phyloP scores from a whole-genome alignment of 352 stramenopile species.

The Phytophthora quininea region DNA sequence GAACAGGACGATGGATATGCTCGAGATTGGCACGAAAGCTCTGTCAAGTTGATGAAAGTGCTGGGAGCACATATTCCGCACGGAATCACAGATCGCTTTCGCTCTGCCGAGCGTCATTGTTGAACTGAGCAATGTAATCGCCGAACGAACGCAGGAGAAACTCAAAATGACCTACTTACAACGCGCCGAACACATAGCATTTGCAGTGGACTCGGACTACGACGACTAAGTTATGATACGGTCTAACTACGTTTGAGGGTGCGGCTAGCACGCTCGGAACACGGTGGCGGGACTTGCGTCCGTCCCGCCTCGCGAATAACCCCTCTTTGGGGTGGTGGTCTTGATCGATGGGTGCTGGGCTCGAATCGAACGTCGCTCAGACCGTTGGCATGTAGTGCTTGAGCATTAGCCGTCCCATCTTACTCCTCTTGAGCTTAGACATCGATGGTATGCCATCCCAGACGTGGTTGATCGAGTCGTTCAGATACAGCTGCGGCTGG shows the following conservation, averaged over 20 bases:
- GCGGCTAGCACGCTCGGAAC: not conserved
- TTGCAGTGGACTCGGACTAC: not conserved
- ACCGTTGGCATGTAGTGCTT: conserved; percentile 21
- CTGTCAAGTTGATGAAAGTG: not conserved
- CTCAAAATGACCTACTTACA: not conserved
- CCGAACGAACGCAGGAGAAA: not conserved
- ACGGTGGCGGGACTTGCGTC: conserved; percentile 1
- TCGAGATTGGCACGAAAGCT: not conserved
- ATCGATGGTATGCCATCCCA: conserved; percentile 33
- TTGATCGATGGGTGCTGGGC: not conserved
- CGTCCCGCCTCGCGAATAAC: not conserved
- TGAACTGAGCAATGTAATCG: not conserved
- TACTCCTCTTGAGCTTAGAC: conserved; percentile 32
- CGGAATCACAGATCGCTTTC: not conserved
- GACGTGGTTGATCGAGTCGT: conserved; percentile 20
- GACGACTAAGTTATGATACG: not conserved
- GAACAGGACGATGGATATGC: not conserved
- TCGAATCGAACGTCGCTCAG: conserved; percentile 10
- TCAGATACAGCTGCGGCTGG: conserved; percentile 39
- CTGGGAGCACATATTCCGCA: not conserved
- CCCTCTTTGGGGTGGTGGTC: not conserved
- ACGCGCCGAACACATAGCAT: conserved; percentile 1
- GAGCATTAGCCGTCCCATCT: conserved; percentile 29
- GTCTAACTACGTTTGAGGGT: not conserved
- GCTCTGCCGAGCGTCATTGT: not conserved